These are phyloP conservation scores for Aschersonia sp. DNA, from an alignment of 2,329 filamentous ascomycete genomes.

Conservation along the genomic window DNA sequence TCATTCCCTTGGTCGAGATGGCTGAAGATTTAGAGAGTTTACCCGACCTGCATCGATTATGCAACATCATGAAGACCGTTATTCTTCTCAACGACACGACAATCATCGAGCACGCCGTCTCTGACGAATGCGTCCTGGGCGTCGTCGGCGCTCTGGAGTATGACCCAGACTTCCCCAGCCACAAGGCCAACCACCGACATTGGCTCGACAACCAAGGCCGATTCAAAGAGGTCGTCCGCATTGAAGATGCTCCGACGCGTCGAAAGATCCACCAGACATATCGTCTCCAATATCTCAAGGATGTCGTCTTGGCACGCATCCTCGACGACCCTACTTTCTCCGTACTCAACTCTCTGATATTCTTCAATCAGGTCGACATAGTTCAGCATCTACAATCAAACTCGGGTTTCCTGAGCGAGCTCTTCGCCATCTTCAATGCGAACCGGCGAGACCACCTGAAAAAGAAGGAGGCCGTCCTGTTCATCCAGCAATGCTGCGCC, in stretches of 20 bases:
- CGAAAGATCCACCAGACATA: conserved; percentile 95
- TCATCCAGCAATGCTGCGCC: conserved; percentile 90
- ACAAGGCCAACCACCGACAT: conserved; percentile 93
- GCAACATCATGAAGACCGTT: conserved; percentile 95
- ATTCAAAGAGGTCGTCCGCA: conserved; percentile 92
- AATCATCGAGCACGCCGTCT: conserved; percentile 89
- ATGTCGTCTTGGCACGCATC: conserved; percentile 93
- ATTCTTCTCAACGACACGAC: conserved; percentile 88
- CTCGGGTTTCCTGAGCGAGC: conserved; percentile 59
- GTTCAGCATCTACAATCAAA: conserved; percentile 88
- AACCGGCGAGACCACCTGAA: conserved; percentile 50
- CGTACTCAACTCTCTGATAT: conserved; percentile 93
- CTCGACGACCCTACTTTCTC: conserved; percentile 96
- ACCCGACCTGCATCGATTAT: conserved; percentile 74
- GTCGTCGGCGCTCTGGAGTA: conserved; percentile 95
- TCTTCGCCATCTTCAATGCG: conserved; percentile 73
- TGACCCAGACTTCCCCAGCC: conserved; percentile 91
- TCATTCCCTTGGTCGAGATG: conserved; percentile 73
- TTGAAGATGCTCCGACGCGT: conserved; percentile 67
- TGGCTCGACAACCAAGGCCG: conserved; percentile 80
- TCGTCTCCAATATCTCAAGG: conserved; percentile 89
- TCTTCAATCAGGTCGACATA: conserved; percentile 98
- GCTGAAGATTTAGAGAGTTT: conserved; percentile 88
- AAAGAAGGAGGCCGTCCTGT: conserved; percentile 88
- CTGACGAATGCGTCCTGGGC: conserved; percentile 75